Percentiles rank a stretch among this genome's conserved stretches.
Evolutionary conservation across 2,329 filamentous ascomycete genomes (phyloP).

Genomic region (Aspergillus vadensis): DNA sequence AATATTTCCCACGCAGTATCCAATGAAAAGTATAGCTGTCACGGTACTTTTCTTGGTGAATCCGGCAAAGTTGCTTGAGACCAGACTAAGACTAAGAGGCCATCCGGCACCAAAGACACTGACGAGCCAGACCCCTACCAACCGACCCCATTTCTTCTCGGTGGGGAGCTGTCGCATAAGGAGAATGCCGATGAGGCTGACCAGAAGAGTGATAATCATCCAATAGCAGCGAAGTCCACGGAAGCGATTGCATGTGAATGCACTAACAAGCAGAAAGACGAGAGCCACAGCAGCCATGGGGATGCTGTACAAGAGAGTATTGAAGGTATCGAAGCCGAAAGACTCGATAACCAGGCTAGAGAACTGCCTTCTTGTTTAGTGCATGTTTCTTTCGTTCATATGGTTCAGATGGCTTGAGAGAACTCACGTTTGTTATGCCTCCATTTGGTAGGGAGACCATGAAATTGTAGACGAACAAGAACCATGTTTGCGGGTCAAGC

Average conservation of each 20-base stretch:
- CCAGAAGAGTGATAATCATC: neutral
- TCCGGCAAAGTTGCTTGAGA: constrained; percentile 34
- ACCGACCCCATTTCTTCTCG: constrained; percentile 23
- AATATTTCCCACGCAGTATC: constrained; percentile 33
- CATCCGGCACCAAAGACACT: constrained; percentile 32
- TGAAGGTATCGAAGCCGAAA: constrained; percentile 22
- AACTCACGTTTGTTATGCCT: constrained; percentile 24
- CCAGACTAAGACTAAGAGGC: constrained; percentile 32
- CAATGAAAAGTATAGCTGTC: constrained; percentile 52
- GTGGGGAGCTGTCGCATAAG: constrained; percentile 28
- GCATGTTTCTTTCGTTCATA: neutral
- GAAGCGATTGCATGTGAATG: constrained; percentile 7
- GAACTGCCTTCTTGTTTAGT: constrained; percentile 16
- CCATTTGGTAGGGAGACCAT: constrained; percentile 33
- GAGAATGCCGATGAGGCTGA: constrained; percentile 25
- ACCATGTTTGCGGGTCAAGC: constrained; percentile 36
- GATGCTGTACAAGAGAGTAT: constrained; percentile 20
- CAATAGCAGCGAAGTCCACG: constrained; percentile 15
- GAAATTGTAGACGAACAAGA: constrained; percentile 31
- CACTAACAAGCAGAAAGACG: constrained; percentile 12
- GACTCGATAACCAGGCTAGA: constrained; percentile 19
- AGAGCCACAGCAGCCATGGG: constrained; percentile 15
- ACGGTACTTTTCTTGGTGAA: constrained; percentile 34
- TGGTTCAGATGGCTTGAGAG: neutral
- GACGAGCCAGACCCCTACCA: constrained; percentile 31